Conservation (phyloP, 805 yeast genomes). For the Candida parachauliodes region DNA sequence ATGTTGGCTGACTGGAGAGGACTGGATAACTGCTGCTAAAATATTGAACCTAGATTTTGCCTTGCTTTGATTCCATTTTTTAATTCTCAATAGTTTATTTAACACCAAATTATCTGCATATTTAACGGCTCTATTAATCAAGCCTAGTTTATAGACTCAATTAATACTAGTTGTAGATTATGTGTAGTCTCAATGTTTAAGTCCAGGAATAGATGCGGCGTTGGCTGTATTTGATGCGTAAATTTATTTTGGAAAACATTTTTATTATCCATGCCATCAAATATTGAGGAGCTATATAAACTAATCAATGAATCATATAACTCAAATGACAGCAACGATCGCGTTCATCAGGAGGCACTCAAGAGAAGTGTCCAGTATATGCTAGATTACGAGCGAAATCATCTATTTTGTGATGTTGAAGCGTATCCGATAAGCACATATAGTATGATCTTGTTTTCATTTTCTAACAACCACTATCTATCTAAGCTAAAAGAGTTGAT, state of each 20-base stretch:
- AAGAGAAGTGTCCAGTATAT: constrained; percentile 22
- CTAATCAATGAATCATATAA: too few relatives aligned
- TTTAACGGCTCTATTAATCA: too few relatives aligned
- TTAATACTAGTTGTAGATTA: too few relatives aligned
- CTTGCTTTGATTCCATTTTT: constrained; percentile 25
- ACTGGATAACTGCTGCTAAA: constrained; percentile 49
- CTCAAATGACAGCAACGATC: too few relatives aligned
- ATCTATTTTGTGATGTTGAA: constrained; percentile 55
- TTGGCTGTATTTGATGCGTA: background rate
- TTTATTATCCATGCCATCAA: too few relatives aligned
- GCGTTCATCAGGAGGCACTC: constrained; percentile 25
- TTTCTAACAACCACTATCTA: constrained; percentile 46
- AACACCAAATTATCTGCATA: background rate
- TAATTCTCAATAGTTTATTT: background rate
- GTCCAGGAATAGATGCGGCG: too few relatives aligned
- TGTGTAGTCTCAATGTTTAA: too few relatives aligned
- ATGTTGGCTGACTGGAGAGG: constrained; percentile 52
- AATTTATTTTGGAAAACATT: too few relatives aligned
- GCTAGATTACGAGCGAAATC: constrained; percentile 21
- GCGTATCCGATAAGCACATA: constrained; percentile 50
- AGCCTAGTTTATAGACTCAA: too few relatives aligned
- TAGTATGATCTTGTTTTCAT: constrained; percentile 58
- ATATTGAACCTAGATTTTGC: constrained; percentile 42
- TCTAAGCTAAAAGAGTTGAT: constrained; percentile 40
- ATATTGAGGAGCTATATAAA: too few relatives aligned